These are phyloP conservation scores for Calonectria hawksworthii DNA, from an alignment of 2,329 filamentous ascomycete genomes.

Conservation along the genomic window DNA sequence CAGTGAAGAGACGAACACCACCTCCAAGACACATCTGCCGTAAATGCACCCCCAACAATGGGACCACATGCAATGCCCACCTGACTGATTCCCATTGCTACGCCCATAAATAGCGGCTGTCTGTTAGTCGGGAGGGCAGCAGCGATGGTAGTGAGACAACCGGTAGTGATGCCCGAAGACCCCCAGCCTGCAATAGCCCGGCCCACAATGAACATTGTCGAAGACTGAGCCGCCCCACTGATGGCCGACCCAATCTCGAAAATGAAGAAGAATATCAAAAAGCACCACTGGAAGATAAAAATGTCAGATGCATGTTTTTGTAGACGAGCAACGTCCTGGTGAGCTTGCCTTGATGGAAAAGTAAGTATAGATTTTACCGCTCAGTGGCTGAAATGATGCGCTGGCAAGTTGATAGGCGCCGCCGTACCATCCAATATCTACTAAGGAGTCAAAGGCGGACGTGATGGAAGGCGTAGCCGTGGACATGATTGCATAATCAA, in stretches of 20 bases:
- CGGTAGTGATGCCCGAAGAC: background rate
- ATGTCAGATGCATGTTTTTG: background rate
- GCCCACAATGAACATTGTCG: slow-evolving; percentile 9
- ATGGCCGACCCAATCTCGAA: slow-evolving; percentile 7
- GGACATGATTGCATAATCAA: background rate
- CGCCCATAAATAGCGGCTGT: background rate
- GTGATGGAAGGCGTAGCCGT: background rate
- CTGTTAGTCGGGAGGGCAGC: background rate
- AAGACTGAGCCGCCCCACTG: background rate
- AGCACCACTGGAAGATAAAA: background rate
- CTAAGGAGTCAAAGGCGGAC: background rate
- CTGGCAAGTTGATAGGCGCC: slow-evolving; percentile 61
- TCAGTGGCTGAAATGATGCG: slow-evolving; percentile 16
- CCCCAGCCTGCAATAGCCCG: slow-evolving; percentile 1
- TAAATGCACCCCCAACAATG: slow-evolving; percentile 72
- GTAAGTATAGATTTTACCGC: slow-evolving; percentile 1
- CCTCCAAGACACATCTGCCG: slow-evolving; percentile 69
- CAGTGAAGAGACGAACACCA: slow-evolving; percentile 53
- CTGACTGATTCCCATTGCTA: background rate
- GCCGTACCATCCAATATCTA: slow-evolving; percentile 68
- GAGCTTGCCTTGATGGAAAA: background rate
- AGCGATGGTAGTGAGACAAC: slow-evolving; percentile 2
- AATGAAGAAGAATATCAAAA: background rate
- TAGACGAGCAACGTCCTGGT: no score
- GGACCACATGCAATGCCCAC: slow-evolving; percentile 56